phyloP scores from a whole-genome alignment of 345 rosid genomes.

The Linum trigynum region DNA sequence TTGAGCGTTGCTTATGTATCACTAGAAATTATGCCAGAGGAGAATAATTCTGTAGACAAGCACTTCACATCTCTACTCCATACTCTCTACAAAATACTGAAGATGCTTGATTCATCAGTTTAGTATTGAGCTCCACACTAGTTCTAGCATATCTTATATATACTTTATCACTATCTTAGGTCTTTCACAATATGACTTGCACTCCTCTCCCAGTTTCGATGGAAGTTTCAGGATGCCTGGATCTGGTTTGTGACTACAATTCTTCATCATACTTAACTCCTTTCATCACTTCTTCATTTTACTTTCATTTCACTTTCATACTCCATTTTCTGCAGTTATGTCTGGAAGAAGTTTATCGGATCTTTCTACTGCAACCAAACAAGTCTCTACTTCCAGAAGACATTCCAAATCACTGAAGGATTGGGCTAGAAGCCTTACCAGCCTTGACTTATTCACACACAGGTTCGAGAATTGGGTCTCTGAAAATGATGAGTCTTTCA shows the following conservation, averaged over 20 bases:
- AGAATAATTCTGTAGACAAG: not conserved
- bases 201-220: slow-evolving; percentile 28
- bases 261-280: not conserved
- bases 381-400: slow-evolving; percentile 33
- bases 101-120: not conserved
- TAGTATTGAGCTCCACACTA: not conserved
- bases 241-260: slow-evolving; percentile 30
- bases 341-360: slow-evolving; percentile 38
- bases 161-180: slow-evolving; percentile 13
- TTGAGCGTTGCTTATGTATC: not conserved
- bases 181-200: slow-evolving; percentile 22
- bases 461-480: slow-evolving; percentile 38
- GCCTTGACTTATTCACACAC: slow-evolving; percentile 32
- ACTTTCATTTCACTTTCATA: not conserved
- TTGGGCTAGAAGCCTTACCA: slow-evolving; percentile 26
- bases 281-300: not conserved
- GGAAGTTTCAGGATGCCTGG: slow-evolving; percentile 38
- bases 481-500: slow-evolving; percentile 31
- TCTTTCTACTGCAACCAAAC: slow-evolving; percentile 37
- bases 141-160: not conserved
- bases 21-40: not conserved
- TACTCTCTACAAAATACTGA: not conserved
- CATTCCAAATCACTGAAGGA: slow-evolving; percentile 42
- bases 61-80: not conserved
- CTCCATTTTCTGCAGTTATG: slow-evolving; percentile 29